Evolutionary conservation across 768 basidiomycete genomes (phyloP), one percentile per base, ranked within the genome.

Genomic region (Suillus brevipes): DNA sequence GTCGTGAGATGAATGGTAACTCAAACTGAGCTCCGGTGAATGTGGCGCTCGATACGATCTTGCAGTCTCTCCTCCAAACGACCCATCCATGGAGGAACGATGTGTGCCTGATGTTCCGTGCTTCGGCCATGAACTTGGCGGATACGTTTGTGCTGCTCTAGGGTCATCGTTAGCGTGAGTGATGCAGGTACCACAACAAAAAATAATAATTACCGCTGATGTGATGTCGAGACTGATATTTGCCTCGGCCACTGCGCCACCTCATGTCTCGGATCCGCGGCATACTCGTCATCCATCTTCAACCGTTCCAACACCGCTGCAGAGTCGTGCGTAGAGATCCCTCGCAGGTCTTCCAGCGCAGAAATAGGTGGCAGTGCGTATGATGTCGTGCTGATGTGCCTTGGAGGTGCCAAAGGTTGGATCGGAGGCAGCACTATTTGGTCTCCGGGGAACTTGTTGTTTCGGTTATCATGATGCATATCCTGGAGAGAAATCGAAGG

Each of bases 331-430:
- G 79, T 74, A 69, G 77, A 73, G 25, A 83, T 75, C 3, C 86
- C 85, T 10, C 87, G 81, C 58, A 87, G 72, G 65, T 86, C 85
- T 72, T 90, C 89, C 69, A 92, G 76, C 0, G 88, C 85, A 8
- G 89, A 87, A 63, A 90, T 90, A 1, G 89, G 88, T 1, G 89
- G 89, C 4, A 90, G 72, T 2, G 87, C 84, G 66, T 87, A 88
- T 2, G 79, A 76, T 2, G 81, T 74, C 18, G 75, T 75, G 34
- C 70, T 75, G 18, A 75, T 67, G 49, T 70, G 71, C 56, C 67
- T 72, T 2, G 73, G 67, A 1, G 71, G 69, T 5, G 68, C 69
- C 16, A 79, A 78, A 23, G 80, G 72, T 18, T 79, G 80, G 52
- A 83, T 78, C 25, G 82, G 82, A 18, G 82, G 79, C 23, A 83